Percentiles rank a stretch among this genome's conserved stretches.
These are phyloP conservation scores for Lepidium aucheri DNA, from an alignment of 345 rosid genomes.

Conservation along the genomic window DNA sequence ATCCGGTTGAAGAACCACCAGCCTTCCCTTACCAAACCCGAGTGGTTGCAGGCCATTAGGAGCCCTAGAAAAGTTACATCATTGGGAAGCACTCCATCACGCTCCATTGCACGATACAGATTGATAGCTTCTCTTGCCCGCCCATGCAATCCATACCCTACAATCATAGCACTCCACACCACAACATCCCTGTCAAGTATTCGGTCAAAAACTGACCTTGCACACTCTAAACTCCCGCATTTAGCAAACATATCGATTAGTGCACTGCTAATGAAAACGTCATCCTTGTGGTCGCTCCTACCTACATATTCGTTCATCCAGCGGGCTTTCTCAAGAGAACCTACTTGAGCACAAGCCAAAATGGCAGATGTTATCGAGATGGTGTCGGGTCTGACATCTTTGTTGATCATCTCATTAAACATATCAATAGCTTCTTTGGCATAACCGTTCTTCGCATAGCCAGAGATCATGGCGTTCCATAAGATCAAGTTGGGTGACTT, in stretches of 20 bases:
- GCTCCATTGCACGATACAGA: constrained; percentile 43
- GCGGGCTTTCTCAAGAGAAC: constrained; percentile 53
- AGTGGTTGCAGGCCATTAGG: constrained; percentile 62
- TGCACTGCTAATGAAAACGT: constrained; percentile 39
- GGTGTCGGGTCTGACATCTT: constrained; percentile 38
- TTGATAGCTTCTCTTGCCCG: constrained; percentile 45
- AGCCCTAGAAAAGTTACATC: constrained; percentile 61
- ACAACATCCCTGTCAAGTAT: constrained; percentile 51
- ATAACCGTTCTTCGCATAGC: constrained; percentile 60
- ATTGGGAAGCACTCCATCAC: constrained; percentile 45
- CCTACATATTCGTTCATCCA: constrained; percentile 47
- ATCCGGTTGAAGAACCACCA: constrained; percentile 57
- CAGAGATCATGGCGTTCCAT: constrained; percentile 78
- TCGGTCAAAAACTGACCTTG: constrained; percentile 48
- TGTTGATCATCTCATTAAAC: constrained; percentile 40
- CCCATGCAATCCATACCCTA: constrained; percentile 71
- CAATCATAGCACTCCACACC: constrained; percentile 63
- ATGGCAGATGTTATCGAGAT: constrained; percentile 48
- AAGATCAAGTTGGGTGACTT: constrained; percentile 42
- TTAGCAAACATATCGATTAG: constrained; percentile 66
- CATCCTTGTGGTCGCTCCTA: constrained; percentile 33
- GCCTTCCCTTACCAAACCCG: constrained; percentile 59
- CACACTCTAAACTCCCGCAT: constrained; percentile 54
- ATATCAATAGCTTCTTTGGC: constrained; percentile 49
- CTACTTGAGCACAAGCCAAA: constrained; percentile 59